These are phyloP conservation scores for Dothidotthia symphoricarpi DNA, from an alignment of 2,329 filamentous ascomycete species.

Conservation along the genomic window DNA sequence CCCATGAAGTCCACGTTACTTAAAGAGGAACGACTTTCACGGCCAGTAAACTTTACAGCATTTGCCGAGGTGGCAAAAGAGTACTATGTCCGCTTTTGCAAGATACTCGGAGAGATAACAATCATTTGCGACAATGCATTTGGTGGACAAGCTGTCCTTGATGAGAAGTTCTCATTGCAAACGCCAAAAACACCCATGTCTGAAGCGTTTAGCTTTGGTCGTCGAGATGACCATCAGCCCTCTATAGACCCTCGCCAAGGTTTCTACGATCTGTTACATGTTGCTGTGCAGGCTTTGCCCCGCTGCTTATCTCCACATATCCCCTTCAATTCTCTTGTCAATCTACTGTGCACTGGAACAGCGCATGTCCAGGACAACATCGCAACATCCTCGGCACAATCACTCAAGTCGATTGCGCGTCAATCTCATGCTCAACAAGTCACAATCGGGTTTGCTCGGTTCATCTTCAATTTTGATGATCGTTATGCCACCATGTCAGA, in stretches of 20 bases:
- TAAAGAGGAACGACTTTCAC: slow-evolving; percentile 65
- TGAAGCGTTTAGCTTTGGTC: slow-evolving; percentile 87
- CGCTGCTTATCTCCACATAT: slow-evolving; percentile 90
- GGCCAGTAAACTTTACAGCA: slow-evolving; percentile 58
- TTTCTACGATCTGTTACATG: slow-evolving; percentile 93
- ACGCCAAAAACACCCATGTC: slow-evolving; percentile 92
- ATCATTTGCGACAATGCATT: slow-evolving; percentile 97
- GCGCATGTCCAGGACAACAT: slow-evolving; percentile 93
- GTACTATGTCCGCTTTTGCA: slow-evolving; percentile 87
- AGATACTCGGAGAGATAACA: slow-evolving; percentile 92
- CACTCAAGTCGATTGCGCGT: slow-evolving; percentile 89
- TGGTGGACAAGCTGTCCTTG: slow-evolving; percentile 88
- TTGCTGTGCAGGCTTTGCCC: slow-evolving; percentile 90
- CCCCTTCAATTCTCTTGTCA: slow-evolving; percentile 89
- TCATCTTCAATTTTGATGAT: slow-evolving; percentile 98
- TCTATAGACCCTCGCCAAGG: slow-evolving; percentile 82
- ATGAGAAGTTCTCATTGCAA: slow-evolving; percentile 87
- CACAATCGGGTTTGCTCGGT: slow-evolving; percentile 91
- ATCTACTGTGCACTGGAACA: slow-evolving; percentile 91
- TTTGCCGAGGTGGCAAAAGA: slow-evolving; percentile 77
- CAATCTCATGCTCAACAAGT: slow-evolving; percentile 94
- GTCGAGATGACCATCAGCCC: slow-evolving; percentile 73
- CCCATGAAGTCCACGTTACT: slow-evolving; percentile 41
- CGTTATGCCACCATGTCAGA: slow-evolving; percentile 97
- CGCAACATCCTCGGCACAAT: slow-evolving; percentile 86